These are phyloP conservation scores for Xylaria polymorpha DNA, from an alignment of 2,329 filamentous ascomycete species.

Conservation along the genomic window DNA sequence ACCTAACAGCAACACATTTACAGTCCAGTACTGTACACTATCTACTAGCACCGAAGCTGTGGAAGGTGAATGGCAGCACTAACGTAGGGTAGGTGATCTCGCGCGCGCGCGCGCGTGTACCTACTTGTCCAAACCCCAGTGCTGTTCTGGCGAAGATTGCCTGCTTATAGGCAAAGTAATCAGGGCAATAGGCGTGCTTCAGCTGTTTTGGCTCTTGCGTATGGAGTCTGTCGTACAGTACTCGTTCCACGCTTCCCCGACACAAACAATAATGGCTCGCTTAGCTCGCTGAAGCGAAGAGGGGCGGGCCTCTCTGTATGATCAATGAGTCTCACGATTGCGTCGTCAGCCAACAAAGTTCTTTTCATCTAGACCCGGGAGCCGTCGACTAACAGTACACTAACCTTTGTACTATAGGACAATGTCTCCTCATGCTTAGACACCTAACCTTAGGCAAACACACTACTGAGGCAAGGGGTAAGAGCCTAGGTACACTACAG, in stretches of 20 bases:
- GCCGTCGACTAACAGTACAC: background rate
- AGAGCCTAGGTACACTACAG: background rate
- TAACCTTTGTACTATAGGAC: conserved; percentile 12
- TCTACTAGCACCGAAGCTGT: background rate
- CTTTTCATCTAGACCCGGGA: conserved; percentile 4
- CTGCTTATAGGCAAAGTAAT: conserved; percentile 6
- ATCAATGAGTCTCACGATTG: conserved; percentile 3
- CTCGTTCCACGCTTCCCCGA: background rate
- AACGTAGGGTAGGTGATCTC: background rate
- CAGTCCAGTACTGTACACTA: background rate
- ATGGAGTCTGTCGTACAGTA: background rate
- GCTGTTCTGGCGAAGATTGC: background rate
- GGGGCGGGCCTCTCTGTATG: background rate
- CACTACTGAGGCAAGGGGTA: conserved; percentile 27
- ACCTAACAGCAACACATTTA: background rate
- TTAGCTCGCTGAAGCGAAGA: background rate
- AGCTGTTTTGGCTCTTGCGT: background rate
- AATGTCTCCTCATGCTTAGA: conserved; percentile 1
- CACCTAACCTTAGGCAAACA: conserved; percentile 26
- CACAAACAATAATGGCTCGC: conserved; percentile 4
- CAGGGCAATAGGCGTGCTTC: background rate
- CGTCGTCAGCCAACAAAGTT: conserved; percentile 13
- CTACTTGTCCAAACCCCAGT: background rate
- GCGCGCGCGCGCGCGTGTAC: background rate
- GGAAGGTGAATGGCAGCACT: background rate